phyloP scores from a whole-genome alignment of 495 filamentous ascomycete species.

The Penicillium nucicola region DNA sequence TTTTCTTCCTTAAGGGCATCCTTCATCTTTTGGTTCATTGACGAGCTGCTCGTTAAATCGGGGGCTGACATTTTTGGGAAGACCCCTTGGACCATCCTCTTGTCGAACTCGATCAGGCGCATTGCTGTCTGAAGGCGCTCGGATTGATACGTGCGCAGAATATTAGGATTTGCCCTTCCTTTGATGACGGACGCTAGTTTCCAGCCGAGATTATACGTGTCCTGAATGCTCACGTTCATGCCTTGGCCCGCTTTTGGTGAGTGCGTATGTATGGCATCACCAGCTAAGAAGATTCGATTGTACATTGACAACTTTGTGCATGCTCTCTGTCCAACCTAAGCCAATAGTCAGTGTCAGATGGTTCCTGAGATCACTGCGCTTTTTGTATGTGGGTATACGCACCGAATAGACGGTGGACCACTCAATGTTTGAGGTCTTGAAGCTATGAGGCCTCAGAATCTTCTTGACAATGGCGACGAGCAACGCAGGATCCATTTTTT shows the following conservation, averaged over 20 bases:
- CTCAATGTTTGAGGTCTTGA: neutral
- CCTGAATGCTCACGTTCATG: conserved; percentile 59
- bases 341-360: no score
- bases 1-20: neutral
- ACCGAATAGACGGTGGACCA: conserved; percentile 15
- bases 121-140: conserved; percentile 61
- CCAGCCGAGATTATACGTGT: conserved; percentile 63
- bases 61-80: neutral
- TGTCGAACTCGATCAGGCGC: conserved; percentile 63
- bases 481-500: neutral
- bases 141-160: conserved; percentile 59
- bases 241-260: conserved; percentile 70
- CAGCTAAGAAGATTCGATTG: conserved; percentile 58
- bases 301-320: conserved; percentile 54
- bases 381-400: no score
- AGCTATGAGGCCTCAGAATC: conserved; percentile 55
- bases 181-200: conserved; percentile 60
- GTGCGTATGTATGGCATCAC: no score
- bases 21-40: neutral
- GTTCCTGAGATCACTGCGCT: no score
- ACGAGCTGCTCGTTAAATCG: neutral
- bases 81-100: conserved; percentile 28
- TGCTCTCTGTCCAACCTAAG: conserved; percentile 60
- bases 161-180: conserved; percentile 41
- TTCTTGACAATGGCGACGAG: conserved; percentile 37